Conservation (phyloP, 164 flowering plant species). For the Nymphaea thermarum region DNA sequence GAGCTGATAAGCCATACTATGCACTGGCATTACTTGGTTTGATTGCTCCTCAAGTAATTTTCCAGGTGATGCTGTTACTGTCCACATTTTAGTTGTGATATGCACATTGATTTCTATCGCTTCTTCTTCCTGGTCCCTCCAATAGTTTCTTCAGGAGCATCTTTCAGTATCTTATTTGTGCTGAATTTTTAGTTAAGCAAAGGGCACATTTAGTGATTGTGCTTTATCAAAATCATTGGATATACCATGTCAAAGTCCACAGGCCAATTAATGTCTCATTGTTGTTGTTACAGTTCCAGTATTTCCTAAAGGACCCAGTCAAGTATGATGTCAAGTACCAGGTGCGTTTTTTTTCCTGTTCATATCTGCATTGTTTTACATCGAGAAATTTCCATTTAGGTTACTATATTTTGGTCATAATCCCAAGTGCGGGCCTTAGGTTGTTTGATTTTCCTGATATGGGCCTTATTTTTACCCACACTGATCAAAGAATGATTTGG, state of each 20-base stretch:
- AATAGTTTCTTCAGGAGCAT: not conserved
- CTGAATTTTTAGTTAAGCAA: not conserved
- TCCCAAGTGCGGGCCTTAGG: not conserved
- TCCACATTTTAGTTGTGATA: not conserved
- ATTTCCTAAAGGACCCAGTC: conserved; percentile 83
- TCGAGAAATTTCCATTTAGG: not conserved
- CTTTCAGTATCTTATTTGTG: not conserved
- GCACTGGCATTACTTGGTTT: conserved; percentile 67
- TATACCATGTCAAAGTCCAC: not conserved
- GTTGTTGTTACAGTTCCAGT: conserved; percentile 53
- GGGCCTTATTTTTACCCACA: not conserved
- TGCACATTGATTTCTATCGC: not conserved
- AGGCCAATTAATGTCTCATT: not conserved
- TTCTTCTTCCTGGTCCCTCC: not conserved
- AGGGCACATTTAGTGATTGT: not conserved
- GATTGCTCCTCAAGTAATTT: conserved; percentile 68
- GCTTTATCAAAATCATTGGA: not conserved
- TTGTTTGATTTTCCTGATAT: not conserved
- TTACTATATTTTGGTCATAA: not conserved
- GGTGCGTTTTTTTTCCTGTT: not conserved
- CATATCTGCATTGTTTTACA: not conserved
- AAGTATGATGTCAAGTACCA: conserved; percentile 85
- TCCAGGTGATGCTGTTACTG: conserved; percentile 45
- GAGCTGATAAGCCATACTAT: conserved; percentile 71
- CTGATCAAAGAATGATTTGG: not conserved